Percentiles rank a stretch among this genome's conserved stretches.
Conservation (phyloP, 805 yeast species). For the Candida peoriensis region DNA sequence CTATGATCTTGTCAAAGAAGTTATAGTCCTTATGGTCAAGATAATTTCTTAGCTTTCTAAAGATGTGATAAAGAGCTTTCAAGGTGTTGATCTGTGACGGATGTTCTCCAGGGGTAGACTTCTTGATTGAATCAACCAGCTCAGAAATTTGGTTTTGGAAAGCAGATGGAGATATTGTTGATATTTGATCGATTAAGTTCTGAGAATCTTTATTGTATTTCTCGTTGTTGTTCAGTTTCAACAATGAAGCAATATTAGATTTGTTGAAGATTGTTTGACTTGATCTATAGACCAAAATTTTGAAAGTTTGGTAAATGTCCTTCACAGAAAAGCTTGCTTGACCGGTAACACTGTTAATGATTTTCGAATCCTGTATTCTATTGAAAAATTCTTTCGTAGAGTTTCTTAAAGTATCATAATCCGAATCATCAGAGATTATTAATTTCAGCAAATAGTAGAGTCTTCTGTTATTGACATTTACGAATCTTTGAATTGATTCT, state of each 20-base stretch:
- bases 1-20: slow-evolving; percentile 41
- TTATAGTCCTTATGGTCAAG: slow-evolving; percentile 36
- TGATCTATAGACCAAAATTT: slow-evolving; percentile 55
- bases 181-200: slow-evolving; percentile 52
- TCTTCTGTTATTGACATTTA: slow-evolving; percentile 53
- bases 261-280: slow-evolving; percentile 60
- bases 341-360: slow-evolving; percentile 32
- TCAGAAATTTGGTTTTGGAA: slow-evolving; percentile 54
- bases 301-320: slow-evolving; percentile 48
- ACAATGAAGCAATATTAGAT: slow-evolving; percentile 52
- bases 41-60: slow-evolving; percentile 43
- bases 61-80: slow-evolving; percentile 56
- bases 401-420: slow-evolving; percentile 53
- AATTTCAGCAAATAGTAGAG: slow-evolving; percentile 49
- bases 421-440: slow-evolving; percentile 52
- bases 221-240: slow-evolving; percentile 34
- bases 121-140: slow-evolving; percentile 37
- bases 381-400: slow-evolving; percentile 59
- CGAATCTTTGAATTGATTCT: slow-evolving; percentile 48
- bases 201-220: slow-evolving; percentile 37
- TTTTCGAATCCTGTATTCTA: slow-evolving; percentile 49
- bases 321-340: slow-evolving; percentile 34
- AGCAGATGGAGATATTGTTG: slow-evolving; percentile 56
- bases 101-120: slow-evolving; percentile 19
- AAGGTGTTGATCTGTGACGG: slow-evolving; percentile 31